A percentile compares a stretch with the other conserved stretches of the same genome.
Conservation (phyloP, 2,329 filamentous ascomycete species). For the Calcarisporium arbuscula region DNA sequence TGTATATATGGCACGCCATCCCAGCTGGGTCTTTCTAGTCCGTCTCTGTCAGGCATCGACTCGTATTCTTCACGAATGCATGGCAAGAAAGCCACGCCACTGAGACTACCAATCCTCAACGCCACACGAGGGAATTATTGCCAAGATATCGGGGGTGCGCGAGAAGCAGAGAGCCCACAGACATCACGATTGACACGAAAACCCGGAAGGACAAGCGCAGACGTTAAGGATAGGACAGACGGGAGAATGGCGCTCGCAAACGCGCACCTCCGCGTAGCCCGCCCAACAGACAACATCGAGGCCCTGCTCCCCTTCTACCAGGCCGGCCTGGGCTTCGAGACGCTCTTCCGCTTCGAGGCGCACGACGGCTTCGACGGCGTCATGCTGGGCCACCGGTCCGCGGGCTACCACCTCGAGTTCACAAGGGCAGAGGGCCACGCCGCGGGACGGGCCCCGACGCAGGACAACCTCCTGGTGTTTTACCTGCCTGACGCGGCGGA, state of each 20-base stretch:
- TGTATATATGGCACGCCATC: too few species aligned
- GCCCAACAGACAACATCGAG: slow-evolving; percentile 31
- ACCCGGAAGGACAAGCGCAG: slow-evolving; percentile 18
- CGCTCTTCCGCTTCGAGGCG: slow-evolving; percentile 25
- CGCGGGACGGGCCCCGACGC: slow-evolving; percentile 29
- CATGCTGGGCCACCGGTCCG: slow-evolving; percentile 31
- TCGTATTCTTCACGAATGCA: too few species aligned
- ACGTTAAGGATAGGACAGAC: too few species aligned
- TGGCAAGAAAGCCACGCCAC: slow-evolving; percentile 26
- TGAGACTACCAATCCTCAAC: slow-evolving; percentile 6
- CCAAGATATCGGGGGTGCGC: neutral
- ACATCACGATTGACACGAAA: slow-evolving; percentile 26
- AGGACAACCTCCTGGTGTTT: slow-evolving; percentile 38
- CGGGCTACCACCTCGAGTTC: slow-evolving; percentile 38
- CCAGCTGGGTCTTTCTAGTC: slow-evolving; percentile 43
- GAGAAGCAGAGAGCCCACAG: slow-evolving; percentile 16
- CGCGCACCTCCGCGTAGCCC: slow-evolving; percentile 33
- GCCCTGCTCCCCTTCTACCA: slow-evolving; percentile 34
- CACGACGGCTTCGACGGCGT: slow-evolving; percentile 35
- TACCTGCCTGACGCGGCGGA: slow-evolving; percentile 28
- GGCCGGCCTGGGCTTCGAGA: slow-evolving; percentile 31
- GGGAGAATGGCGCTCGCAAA: slow-evolving; percentile 9
- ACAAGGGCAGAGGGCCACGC: slow-evolving; percentile 27
- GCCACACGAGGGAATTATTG: slow-evolving; percentile 4
- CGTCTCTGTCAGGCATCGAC: too few species aligned